These are phyloP conservation scores for Salvia rosmarinus DNA, from an alignment of 257 asterid genomes.

Conservation along the genomic window DNA sequence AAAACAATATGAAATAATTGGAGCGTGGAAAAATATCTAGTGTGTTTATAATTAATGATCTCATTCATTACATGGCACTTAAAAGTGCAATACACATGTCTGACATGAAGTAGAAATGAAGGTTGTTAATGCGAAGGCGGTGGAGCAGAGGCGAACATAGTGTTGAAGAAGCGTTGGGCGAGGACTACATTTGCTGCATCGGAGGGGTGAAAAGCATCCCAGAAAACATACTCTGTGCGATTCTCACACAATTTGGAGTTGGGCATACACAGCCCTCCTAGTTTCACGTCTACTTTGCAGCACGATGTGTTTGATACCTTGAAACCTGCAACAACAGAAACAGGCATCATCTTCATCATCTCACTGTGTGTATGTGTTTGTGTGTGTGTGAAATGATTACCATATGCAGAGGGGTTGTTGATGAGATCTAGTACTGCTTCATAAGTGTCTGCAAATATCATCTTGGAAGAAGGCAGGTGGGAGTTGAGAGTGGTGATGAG, in stretches of 20 bases:
- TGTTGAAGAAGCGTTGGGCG: conserved; percentile 53
- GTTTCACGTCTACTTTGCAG: conserved; percentile 65
- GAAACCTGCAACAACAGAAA: conserved; percentile 65
- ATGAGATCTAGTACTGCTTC: conserved; percentile 59
- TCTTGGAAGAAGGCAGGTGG: conserved; percentile 61
- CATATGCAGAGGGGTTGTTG: conserved; percentile 63
- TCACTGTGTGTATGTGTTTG: too few species aligned
- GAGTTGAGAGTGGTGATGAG: conserved; percentile 45
- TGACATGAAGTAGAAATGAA: too few species aligned
- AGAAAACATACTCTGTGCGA: conserved; percentile 65
- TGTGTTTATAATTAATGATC: too few species aligned
- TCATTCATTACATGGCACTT: too few species aligned
- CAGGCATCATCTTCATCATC: too few species aligned
- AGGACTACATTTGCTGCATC: conserved; percentile 83
- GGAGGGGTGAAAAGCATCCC: conserved; percentile 88
- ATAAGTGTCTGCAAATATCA: conserved; percentile 68
- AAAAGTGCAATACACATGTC: too few species aligned
- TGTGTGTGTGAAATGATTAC: conserved; percentile 36
- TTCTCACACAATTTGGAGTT: conserved; percentile 62
- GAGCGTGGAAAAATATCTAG: too few species aligned
- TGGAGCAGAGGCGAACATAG: conserved; percentile 53
- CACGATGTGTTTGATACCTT: conserved; percentile 79
- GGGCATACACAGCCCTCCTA: conserved; percentile 78
- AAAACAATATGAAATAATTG: too few species aligned
- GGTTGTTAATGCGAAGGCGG: conserved; percentile 34